Percentiles rank a stretch among this genome's conserved stretches.
These are phyloP conservation scores for Flammula alnicola DNA, from an alignment of 1,284 basidiomycete genomes.

Conservation along the genomic window DNA sequence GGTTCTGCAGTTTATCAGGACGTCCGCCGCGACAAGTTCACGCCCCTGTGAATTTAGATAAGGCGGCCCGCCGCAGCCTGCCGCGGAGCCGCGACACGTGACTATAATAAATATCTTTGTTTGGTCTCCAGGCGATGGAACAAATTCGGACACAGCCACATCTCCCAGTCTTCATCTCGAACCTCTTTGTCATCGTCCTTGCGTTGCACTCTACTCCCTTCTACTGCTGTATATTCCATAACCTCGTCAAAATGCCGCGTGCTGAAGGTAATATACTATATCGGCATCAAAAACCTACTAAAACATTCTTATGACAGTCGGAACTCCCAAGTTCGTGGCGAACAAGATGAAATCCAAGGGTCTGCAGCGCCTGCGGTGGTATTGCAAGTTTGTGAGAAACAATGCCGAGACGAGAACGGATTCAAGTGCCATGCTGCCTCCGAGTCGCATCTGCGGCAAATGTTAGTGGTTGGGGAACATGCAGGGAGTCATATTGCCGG, in stretches of 20 bases:
- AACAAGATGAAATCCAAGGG: slow-evolving; percentile 98
- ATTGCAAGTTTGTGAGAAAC: slow-evolving; percentile 97
- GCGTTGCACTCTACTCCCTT: slow-evolving; percentile 3
- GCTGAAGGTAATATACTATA: slow-evolving; percentile 62
- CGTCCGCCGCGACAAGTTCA: too few species aligned
- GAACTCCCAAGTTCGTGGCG: slow-evolving; percentile 88
- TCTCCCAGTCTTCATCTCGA: neutral
- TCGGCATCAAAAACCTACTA: neutral
- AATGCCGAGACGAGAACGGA: slow-evolving; percentile 96
- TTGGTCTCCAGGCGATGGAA: slow-evolving; percentile 1
- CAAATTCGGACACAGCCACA: slow-evolving; percentile 15
- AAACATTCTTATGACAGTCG: slow-evolving; percentile 51
- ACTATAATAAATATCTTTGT: neutral
- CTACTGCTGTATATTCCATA: slow-evolving; percentile 2
- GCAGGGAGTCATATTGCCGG: slow-evolving; percentile 91
- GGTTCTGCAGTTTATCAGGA: neutral
- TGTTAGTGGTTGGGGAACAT: slow-evolving; percentile 93
- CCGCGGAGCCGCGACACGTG: too few species aligned
- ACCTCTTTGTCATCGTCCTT: slow-evolving; percentile 10
- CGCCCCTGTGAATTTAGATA: slow-evolving; percentile 5
- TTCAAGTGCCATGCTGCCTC: slow-evolving; percentile 92
- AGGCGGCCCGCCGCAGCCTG: too few species aligned
- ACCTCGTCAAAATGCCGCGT: slow-evolving; percentile 62
- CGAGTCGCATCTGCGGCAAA: slow-evolving; percentile 92
- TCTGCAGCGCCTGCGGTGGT: slow-evolving; percentile 91